Base-by-base conservation (phyloP, 345 rosid species). In the Gossypium arboreum region DNA sequence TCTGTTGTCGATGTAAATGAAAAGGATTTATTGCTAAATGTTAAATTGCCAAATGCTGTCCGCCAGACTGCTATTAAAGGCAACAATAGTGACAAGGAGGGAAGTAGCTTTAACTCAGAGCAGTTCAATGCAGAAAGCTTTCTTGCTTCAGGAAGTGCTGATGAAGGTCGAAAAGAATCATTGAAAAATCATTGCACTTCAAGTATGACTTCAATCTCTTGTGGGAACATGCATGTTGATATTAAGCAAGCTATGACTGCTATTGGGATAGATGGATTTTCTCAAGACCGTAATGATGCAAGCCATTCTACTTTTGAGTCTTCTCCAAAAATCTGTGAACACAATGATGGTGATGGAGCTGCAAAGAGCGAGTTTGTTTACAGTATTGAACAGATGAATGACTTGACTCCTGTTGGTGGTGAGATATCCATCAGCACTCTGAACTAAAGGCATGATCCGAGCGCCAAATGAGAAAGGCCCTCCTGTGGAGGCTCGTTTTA, bases 151-250 rank as follows among this genome's bases (percentile, higher is more conserved):
- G 24, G 45, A 45, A 17, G 61, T 29, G 20, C 50, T 9, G 69
- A 48, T 75, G 56, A 45, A 44, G 60, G 45, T 75, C 51, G 59
- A 34, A 71, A 72, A 65, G 57, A 75, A 34, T 71, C 48, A 17
- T 71, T 27, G 2, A 9, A 54, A 70, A 71, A 45, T 54, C 24
- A 25, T 44, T 56, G 55, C 75, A 52, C 52, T 59, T 1, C 58
- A 34, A 45, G 22, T 25, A 45, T 70, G 65, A 41, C 66, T 17
- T 29, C 59, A 44, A 29, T 18, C 39, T 43, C 73, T 69, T 16
- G 45, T 10, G 7, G 58, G 24, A 22, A 9, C 27, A 12, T 3
- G 27, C 15, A 7, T 34, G 18, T n/a, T 10, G 67, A 59, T 24
- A 12, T 27, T 55, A 75, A 48, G 59, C 44, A 62, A 61, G 55